A percentile compares a stretch with the other conserved stretches of the same genome.
Conservation (phyloP, 805 yeast genomes). For the Candida montana region DNA sequence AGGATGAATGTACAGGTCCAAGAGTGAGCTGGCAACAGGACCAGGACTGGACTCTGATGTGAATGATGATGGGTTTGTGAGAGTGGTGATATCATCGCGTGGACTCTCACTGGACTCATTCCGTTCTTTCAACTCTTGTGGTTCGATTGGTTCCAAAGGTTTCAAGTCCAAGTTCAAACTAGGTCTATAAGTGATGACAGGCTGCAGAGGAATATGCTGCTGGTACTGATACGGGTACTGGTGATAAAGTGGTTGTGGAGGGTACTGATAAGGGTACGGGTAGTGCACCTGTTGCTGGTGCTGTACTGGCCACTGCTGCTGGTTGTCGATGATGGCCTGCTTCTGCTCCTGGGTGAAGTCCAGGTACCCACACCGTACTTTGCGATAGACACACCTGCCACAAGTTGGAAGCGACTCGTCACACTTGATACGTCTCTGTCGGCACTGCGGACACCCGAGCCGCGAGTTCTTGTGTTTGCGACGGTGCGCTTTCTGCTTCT, state of each 20-base stretch:
- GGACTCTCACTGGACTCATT: background rate
- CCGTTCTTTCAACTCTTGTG: too few relatives aligned
- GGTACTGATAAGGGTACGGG: too few relatives aligned
- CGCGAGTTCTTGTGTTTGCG: constrained; percentile 57
- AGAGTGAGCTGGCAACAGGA: background rate
- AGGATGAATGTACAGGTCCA: constrained; percentile 7
- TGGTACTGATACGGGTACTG: too few relatives aligned
- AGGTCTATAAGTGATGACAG: background rate
- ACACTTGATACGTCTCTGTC: constrained; percentile 54
- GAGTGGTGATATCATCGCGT: background rate
- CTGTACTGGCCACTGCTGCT: background rate
- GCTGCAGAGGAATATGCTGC: background rate
- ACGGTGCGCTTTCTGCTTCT: constrained; percentile 24
- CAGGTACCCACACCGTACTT: constrained; percentile 20
- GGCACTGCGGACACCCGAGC: constrained; percentile 57
- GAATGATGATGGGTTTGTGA: background rate
- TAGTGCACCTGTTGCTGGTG: too few relatives aligned
- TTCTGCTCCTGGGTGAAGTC: constrained; percentile 14
- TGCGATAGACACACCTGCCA: constrained; percentile 35
- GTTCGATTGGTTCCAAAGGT: too few relatives aligned
- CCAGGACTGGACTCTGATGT: background rate
- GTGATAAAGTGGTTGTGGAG: too few relatives aligned
- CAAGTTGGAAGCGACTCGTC: constrained; percentile 57
- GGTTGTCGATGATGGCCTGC: constrained; percentile 4
- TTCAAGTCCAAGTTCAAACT: background rate